phyloP scores from a whole-genome alignment of 2,329 filamentous ascomycete genomes.

The Emergomyces pasteurianus region DNA sequence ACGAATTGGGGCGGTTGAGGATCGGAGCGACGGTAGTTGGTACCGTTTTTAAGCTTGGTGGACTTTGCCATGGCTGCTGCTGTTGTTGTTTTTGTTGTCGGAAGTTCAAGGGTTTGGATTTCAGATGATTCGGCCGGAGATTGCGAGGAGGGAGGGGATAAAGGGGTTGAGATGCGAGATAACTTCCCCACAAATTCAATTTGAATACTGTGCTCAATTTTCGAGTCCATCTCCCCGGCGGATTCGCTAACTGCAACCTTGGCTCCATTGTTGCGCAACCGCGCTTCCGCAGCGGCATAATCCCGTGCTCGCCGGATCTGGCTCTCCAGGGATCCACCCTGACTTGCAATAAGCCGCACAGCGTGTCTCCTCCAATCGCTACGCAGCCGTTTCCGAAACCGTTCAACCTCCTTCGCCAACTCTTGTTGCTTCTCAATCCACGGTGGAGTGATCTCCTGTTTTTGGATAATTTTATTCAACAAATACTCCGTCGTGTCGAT shows the following conservation, averaged over 20 bases:
- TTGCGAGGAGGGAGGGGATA: not conserved
- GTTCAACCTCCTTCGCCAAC: constrained; percentile 53
- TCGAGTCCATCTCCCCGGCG: too few relatives aligned
- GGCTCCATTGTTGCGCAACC: constrained; percentile 1
- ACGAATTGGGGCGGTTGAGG: constrained; percentile 28
- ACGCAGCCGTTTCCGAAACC: constrained; percentile 63
- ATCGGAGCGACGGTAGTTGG: not conserved
- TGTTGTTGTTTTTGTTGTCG: too few relatives aligned
- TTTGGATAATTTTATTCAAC: constrained; percentile 97
- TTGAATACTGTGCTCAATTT: constrained; percentile 9
- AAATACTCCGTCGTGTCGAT: constrained; percentile 96
- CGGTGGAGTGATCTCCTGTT: constrained; percentile 86
- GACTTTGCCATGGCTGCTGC: not conserved
- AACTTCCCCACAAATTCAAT: constrained; percentile 18
- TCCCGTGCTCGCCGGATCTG: constrained; percentile 60
- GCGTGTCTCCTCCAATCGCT: constrained; percentile 78
- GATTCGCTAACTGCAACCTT: not conserved
- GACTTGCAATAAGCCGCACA: constrained; percentile 62
- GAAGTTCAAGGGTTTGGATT: not conserved
- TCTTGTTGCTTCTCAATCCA: constrained; percentile 99
- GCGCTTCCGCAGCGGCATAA: constrained; percentile 55
- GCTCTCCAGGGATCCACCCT: constrained; percentile 60
- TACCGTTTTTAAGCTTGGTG: not conserved
- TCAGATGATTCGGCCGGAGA: not conserved
- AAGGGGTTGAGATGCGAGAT: not conserved